Evolutionary conservation across 1,284 basidiomycete genomes (phyloP).

Genomic region (Ceratobasidium sp.): DNA sequence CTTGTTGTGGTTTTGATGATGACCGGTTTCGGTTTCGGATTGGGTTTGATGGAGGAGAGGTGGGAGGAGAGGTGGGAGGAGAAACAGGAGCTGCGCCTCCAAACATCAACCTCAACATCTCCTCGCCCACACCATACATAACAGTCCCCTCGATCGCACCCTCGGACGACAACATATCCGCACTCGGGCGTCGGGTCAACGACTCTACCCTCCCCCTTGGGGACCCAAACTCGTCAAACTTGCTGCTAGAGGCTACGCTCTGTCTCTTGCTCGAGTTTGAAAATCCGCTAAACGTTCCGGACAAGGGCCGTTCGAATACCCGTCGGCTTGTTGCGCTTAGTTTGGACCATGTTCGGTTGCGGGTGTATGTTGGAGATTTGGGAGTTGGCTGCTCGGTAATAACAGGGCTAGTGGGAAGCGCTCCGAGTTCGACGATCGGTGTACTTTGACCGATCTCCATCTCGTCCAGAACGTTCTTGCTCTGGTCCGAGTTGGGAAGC

Average conservation of each 20-base stretch:
- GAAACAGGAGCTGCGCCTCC: constrained; percentile 5
- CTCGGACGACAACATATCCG: constrained; percentile 30
- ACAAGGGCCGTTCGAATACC: background rate
- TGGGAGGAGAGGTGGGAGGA: background rate
- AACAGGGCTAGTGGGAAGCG: background rate
- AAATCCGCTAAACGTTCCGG: constrained; percentile 2
- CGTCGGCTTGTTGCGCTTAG: constrained; percentile 9
- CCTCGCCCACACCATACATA: constrained; percentile 38
- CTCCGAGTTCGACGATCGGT: too few species aligned
- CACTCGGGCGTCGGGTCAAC: constrained; percentile 19
- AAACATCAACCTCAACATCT: constrained; percentile 42
- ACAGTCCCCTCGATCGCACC: constrained; percentile 32
- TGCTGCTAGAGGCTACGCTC: constrained; percentile 1
- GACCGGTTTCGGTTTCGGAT: too few species aligned
- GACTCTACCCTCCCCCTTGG: constrained; percentile 3
- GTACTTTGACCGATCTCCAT: too few species aligned
- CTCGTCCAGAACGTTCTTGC: too few species aligned
- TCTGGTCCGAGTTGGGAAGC: background rate
- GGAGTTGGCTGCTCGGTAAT: background rate
- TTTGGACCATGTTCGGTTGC: constrained; percentile 24
- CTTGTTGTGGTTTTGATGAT: constrained; percentile 17
- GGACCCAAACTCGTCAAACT: background rate
- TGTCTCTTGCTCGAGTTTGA: constrained; percentile 10
- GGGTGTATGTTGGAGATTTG: constrained; percentile 16
- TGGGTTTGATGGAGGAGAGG: too few species aligned